Base-by-base conservation (phyloP, 2,329 filamentous ascomycete species). In the Pseudogymnoascus pannorum region DNA sequence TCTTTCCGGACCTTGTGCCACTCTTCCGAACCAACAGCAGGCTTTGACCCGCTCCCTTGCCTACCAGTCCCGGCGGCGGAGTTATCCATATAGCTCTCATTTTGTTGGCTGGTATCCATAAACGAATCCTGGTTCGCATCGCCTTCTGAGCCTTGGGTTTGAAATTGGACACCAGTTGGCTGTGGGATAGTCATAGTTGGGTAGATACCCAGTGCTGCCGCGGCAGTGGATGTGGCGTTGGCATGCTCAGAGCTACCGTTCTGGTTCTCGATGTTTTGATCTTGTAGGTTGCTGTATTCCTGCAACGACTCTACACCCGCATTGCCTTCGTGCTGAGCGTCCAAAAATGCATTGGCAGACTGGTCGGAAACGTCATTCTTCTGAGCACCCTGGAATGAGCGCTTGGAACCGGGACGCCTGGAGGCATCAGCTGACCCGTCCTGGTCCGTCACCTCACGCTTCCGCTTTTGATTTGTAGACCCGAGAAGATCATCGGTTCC, bases 1-100 rank as follows among this genome's bases (percentile, higher is more conserved):
- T 97, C 93, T 73, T 96, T 94, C 64, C 94, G 86, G 69, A 96
- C 87, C 74, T 96, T 96, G 74, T 99, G 94, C 94, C 94, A 99
- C 75, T 97, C 93, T 60, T 96, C 91, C 1, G 92, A 94, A 2
- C 94, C 94, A n/a, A 97, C 94, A 5, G 87, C 85, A 6, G 92
- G 92, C 75, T 97, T 97, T 70, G 81, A 74, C 31, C 61, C 62
- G 24, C 62, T 61, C 26, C 64, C 58, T 64, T 69, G 61, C 16
- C 66, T 67, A 60, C 59, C 60, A 18, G 63, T 62, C 76, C 78
- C 66, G 80, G 80, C 31, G 81, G 76, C 48, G 78, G 42, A 75
- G 73, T 62, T 69, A 67, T 69, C 76, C 73, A 68, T 76, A 72
- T 69, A 72, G 60, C 66, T 68, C 40, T 68, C 66, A 18, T 64